Base-by-base conservation (phyloP, 2,329 filamentous ascomycete species). In the Periglandula ipomoeae region DNA sequence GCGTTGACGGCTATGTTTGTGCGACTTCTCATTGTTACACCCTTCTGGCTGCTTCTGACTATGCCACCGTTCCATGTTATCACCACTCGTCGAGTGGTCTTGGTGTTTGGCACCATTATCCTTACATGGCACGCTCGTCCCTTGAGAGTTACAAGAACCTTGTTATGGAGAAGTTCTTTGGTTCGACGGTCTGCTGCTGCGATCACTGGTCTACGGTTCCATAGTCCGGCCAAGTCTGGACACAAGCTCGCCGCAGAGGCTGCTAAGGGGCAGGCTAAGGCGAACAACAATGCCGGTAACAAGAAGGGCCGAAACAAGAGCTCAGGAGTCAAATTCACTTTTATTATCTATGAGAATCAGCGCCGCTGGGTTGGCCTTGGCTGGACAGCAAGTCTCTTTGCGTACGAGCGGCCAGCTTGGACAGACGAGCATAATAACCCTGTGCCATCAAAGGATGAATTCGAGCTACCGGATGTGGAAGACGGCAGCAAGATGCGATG, bases 321-420 rank as follows among this genome's bases (percentile, higher is more conserved):
- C 4, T 80, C 89, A 0, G 89, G 90, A 1, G 87, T 98, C 13
- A 87, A 89, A 40, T 98, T 98, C 61, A 98, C 93, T 0, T 98
- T 98, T 54, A 90, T 93, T 43, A 76, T 98, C 2, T 97, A 90
- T 60, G 93, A 98, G 65, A 98, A 98, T 58, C 93, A 98, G 66
- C 80, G 93, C 38, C 81, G 93, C 46, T 98, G 93, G 93, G 71
- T 98, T 4, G 91, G 90, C 1, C 77, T 98, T 11, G 93, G 93
- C 0, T 98, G 93, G 90, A 97, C 93, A 0, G 85, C 85, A 2
- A 94, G 84, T 35, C 72, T 98, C 52, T 89, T 98, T 55, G 83
- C 89, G 0, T 94, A 96, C 59, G 93, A 98, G 63, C 78, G 93
- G 38, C 78, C 85, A 1, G 77, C 90, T 0, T 98, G 93, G 91